Evolutionary conservation across 805 yeast genomes (phyloP), one percentile per base, ranked within the genome.

Genomic region (Cyberlindnera xishuangbannaensis): DNA sequence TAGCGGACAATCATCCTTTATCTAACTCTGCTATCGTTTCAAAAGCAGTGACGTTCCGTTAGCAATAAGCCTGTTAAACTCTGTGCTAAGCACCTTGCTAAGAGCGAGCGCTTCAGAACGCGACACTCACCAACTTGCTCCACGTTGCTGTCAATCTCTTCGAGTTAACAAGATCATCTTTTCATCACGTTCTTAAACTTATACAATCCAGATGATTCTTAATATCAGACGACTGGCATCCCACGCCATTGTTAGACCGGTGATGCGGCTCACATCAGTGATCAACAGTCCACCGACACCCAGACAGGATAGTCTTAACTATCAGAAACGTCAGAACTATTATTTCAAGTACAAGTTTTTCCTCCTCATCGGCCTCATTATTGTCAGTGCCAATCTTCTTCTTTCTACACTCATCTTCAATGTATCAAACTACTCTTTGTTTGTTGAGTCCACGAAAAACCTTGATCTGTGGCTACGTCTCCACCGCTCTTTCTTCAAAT

Each of bases 271-370:
- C 24, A 35, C 16, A 23, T 21, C 33, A 2, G 6, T 30, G n/a
- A 28, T 35, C 22, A 18, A 19, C 25, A 26, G 27, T 7, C n/a
- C 28, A 2, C 33, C 36, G 18, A 6, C 31, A 7, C 37, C 36
- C 20, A 17, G n/a, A 13, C 25, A 17, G 16, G 27, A 28, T 24
- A 20, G 40, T 2, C 25, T 16, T 31, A 28, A 27, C 28, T 34
- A 29, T 31, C 37, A 34, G 29, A 35, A 30, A 20, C 32, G 34
- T 3, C 43, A 40, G 27, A 47, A 49, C 27, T 18, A 37, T 11
- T 40, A 44, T 27, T 40, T 49, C 33, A 50, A 46, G 33, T 45
- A 47, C 21, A 50, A 50, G 34, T 34, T 50, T 11, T 9, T 49
- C 28, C 34, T 49, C 3, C 27, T 49, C 11, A 33, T 49, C 25